A percentile compares a stretch with the other conserved stretches of the same genome.
Evolutionary conservation across 805 yeast genomes (phyloP).

Genomic region (Lachancea sp.): DNA sequence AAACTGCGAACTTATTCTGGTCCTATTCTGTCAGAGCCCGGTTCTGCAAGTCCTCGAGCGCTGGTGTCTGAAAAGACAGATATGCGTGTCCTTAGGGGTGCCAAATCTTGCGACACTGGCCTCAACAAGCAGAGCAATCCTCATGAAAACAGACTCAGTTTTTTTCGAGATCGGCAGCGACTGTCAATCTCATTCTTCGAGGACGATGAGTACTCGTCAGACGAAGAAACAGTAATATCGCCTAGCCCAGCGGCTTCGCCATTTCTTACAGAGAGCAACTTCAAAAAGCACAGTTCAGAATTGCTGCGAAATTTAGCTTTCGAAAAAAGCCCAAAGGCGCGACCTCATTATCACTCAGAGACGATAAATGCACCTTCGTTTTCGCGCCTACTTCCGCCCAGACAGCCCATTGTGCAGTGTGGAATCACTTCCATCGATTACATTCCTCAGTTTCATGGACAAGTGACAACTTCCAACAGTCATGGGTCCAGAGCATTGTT

Average conservation of each 20-base stretch:
- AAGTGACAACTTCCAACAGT: not conserved
- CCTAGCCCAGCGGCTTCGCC: conserved; percentile 8
- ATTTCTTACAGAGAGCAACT: not conserved
- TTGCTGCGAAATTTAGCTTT: conserved; percentile 1
- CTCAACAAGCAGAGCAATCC: conserved; percentile 13
- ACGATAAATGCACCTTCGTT: not conserved
- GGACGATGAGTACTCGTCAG: conserved; percentile 18
- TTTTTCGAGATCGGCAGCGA: conserved; percentile 30
- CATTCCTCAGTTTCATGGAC: not conserved
- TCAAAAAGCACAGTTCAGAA: not conserved
- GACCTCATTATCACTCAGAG: not conserved
- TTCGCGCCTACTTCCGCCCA: not conserved
- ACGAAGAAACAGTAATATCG: conserved; percentile 24
- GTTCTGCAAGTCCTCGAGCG: not conserved
- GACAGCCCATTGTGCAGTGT: conserved; percentile 1
- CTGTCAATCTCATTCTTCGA: conserved; percentile 30
- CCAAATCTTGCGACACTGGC: conserved; percentile 27
- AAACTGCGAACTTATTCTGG: not conserved
- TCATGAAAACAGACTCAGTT: conserved; percentile 9
- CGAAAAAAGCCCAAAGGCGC: not conserved
- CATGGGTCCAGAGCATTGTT: conserved; percentile 6
- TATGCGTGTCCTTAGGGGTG: conserved; percentile 12
- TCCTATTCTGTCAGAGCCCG: not conserved
- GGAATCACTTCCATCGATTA: conserved; percentile 1
- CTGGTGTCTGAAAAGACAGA: not conserved